Conservation (phyloP, 1,284 basidiomycete species). For the Leucoagaricus sp. region DNA sequence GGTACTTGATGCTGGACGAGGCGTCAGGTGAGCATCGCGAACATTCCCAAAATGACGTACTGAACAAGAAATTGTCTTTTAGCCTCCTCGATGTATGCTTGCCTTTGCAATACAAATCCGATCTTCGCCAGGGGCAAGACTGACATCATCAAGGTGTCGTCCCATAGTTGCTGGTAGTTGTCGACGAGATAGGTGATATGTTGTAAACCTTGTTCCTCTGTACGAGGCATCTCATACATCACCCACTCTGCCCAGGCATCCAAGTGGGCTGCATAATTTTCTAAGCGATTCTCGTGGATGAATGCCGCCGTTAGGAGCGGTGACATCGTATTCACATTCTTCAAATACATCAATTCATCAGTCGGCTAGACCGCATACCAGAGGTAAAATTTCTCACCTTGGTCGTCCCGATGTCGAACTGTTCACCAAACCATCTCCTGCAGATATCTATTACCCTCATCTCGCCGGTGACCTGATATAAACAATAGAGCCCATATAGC, state of each 20-base stretch:
- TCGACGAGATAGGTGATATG: slow-evolving; percentile 59
- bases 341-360: not conserved
- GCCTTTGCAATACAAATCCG: slow-evolving; percentile 54
- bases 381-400: slow-evolving; percentile 35
- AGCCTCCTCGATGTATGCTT: slow-evolving; percentile 61
- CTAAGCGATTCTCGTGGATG: slow-evolving; percentile 44
- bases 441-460: slow-evolving; percentile 47
- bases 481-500: slow-evolving; percentile 47
- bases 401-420: slow-evolving; percentile 57
- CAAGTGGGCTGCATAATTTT: slow-evolving; percentile 45
- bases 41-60: slow-evolving; percentile 26
- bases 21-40: not conserved
- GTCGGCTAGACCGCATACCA: not conserved
- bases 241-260: slow-evolving; percentile 70
- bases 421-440: slow-evolving; percentile 55
- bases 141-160: slow-evolving; percentile 70
- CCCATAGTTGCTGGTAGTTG: slow-evolving; percentile 64
- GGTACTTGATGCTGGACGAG: slow-evolving; percentile 43
- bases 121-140: slow-evolving; percentile 65
- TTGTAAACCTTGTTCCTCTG: slow-evolving; percentile 60
- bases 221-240: slow-evolving; percentile 60
- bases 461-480: slow-evolving; percentile 47
- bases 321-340: slow-evolving; percentile 72
- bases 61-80: slow-evolving; percentile 61
- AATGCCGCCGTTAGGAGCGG: slow-evolving; percentile 60